Conservation (phyloP, 2,329 filamentous ascomycete species). For the Xylaria sp. region DNA sequence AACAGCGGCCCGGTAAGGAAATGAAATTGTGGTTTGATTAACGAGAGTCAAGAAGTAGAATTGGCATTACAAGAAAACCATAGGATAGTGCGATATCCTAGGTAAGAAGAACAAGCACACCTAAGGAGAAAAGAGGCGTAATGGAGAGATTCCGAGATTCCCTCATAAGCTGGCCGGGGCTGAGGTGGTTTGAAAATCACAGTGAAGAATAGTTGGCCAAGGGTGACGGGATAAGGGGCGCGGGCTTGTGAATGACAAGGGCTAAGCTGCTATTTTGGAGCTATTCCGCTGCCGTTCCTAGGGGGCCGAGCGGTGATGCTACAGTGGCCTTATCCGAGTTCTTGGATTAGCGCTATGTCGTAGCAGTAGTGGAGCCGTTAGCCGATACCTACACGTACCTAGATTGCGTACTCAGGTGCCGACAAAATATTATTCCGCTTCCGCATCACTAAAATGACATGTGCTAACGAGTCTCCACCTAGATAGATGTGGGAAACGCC, state of each 20-base stretch:
- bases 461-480: not conserved
- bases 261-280: constrained; percentile 34
- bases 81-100: constrained; percentile 28
- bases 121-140: constrained; percentile 31
- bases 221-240: constrained; percentile 27
- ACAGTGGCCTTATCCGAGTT: constrained; percentile 51
- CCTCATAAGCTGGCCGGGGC: constrained; percentile 24
- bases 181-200: constrained; percentile 20
- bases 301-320: constrained; percentile 41
- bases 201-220: constrained; percentile 22
- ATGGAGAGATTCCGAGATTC: constrained; percentile 10
- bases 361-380: constrained; percentile 5
- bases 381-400: not conserved
- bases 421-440: constrained; percentile 16
- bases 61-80: constrained; percentile 52
- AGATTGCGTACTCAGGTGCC: too few species aligned
- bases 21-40: constrained; percentile 44
- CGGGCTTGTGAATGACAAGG: constrained; percentile 30
- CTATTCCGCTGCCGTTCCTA: constrained; percentile 7
- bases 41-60: constrained; percentile 57
- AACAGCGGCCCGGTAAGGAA: constrained; percentile 36
- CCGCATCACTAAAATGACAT: not conserved
- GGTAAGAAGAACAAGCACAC: constrained; percentile 40
- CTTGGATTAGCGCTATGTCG: constrained; percentile 37
- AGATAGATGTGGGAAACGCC: not conserved